A percentile compares a stretch with the other conserved stretches of the same genome.
These are phyloP conservation scores for Blastobotrys serpentis DNA, from an alignment of 1,139 yeast species.

Conservation along the genomic window DNA sequence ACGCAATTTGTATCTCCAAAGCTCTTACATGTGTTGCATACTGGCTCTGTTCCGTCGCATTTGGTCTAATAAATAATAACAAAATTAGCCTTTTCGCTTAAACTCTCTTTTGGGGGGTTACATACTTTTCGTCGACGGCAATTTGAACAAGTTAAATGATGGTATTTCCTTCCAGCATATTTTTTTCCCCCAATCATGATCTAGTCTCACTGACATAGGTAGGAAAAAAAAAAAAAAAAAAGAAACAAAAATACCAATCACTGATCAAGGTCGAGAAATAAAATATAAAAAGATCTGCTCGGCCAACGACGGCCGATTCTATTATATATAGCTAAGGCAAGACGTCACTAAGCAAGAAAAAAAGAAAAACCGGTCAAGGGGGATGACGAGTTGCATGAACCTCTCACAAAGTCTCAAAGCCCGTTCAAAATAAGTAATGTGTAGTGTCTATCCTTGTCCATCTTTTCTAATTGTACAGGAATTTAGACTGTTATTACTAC, in stretches of 20 bases:
- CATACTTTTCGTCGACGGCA: constrained; percentile 18
- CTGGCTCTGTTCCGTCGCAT: constrained; percentile 18
- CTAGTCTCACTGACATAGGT: background rate
- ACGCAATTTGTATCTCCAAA: constrained; percentile 18
- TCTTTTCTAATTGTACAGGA: too few species aligned
- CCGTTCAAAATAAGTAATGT: too few species aligned
- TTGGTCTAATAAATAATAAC: constrained; percentile 12
- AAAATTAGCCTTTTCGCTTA: background rate
- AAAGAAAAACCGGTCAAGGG: too few species aligned
- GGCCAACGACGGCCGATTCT: background rate
- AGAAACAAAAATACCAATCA: too few species aligned
- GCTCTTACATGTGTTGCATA: constrained; percentile 17
- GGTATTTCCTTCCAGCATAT: constrained; percentile 14
- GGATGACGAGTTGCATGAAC: too few species aligned
- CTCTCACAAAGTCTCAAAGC: too few species aligned
- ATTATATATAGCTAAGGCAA: background rate
- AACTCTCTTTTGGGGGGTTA: background rate
- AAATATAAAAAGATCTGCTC: too few species aligned
- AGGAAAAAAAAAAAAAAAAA: background rate
- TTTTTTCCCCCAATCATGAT: constrained; percentile 5
- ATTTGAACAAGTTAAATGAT: constrained; percentile 18
- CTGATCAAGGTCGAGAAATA: too few species aligned
- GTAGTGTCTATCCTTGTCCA: too few species aligned
- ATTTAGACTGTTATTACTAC: too few species aligned
- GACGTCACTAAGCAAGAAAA: too few species aligned